Evolutionary conservation across 2,329 filamentous ascomycete genomes (phyloP).

Genomic region (Fusarium setosum): DNA sequence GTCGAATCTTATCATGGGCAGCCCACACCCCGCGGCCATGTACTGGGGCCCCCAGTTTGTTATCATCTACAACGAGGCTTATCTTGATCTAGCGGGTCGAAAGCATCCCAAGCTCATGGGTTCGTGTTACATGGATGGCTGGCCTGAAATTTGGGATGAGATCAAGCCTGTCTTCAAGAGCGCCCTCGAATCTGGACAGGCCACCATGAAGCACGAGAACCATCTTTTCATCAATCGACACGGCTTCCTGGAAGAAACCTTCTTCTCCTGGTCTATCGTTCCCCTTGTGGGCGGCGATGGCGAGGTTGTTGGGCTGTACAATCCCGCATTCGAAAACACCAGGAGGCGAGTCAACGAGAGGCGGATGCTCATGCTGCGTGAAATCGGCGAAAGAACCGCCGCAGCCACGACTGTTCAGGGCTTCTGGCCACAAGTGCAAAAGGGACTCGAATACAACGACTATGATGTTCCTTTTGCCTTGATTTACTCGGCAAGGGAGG

Average conservation of each 20-base stretch:
- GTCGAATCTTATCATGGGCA: constrained; percentile 86
- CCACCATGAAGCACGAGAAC: constrained; percentile 88
- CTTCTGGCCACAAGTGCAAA: constrained; percentile 79
- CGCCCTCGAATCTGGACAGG: constrained; percentile 77
- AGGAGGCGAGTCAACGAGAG: constrained; percentile 81
- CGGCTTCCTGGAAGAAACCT: constrained; percentile 80
- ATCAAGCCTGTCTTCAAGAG: constrained; percentile 75
- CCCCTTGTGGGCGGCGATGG: constrained; percentile 81
- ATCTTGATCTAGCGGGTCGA: constrained; percentile 76
- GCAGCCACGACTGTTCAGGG: constrained; percentile 76
- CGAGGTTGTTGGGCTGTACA: constrained; percentile 80
- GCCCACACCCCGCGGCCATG: constrained; percentile 79
- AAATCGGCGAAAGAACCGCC: constrained; percentile 81
- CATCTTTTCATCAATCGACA: constrained; percentile 77
- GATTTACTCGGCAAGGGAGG: constrained; percentile 80
- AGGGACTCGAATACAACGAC: constrained; percentile 79
- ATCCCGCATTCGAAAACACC: constrained; percentile 86
- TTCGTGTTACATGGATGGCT: constrained; percentile 73
- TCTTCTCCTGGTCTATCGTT: constrained; percentile 86
- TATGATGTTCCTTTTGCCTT: constrained; percentile 81
- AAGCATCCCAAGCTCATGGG: constrained; percentile 86
- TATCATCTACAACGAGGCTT: constrained; percentile 79
- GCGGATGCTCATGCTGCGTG: constrained; percentile 81
- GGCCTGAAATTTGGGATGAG: constrained; percentile 80
- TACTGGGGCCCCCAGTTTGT: constrained; percentile 81